Percentiles rank a stretch among this genome's conserved stretches.
phyloP scores from a whole-genome alignment of 306 rosid genomes.

The Styphnolobium japonicum region DNA sequence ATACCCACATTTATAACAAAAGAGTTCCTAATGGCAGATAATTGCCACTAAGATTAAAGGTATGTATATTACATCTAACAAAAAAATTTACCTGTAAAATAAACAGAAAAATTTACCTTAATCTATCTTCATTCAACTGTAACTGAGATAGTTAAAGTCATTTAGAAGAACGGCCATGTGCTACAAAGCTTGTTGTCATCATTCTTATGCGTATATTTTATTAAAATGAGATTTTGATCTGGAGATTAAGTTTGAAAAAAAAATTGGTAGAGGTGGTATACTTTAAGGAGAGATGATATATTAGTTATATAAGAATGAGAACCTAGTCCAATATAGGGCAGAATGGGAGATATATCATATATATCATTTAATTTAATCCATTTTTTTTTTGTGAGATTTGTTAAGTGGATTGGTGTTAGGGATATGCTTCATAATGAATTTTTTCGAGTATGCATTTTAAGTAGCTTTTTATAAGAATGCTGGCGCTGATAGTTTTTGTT shows the following conservation, averaged over 20 bases:
- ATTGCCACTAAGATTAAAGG: slow-evolving; percentile 15
- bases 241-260: neutral
- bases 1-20: slow-evolving; percentile 1
- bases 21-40: neutral
- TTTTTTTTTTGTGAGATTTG: neutral
- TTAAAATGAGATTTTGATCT: neutral
- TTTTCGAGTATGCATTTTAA: neutral
- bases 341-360: neutral
- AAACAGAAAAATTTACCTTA: neutral
- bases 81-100: neutral
- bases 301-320: neutral
- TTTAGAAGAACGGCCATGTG: neutral
- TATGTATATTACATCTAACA: neutral
- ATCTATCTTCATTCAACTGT: slow-evolving; percentile 4
- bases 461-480: slow-evolving; percentile 10
- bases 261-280: slow-evolving; percentile 1
- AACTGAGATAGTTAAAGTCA: slow-evolving; percentile 4
- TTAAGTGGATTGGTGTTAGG: slow-evolving; percentile 2
- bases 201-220: neutral
- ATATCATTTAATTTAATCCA: slow-evolving; percentile 2
- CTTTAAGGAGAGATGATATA: neutral
- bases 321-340: neutral
- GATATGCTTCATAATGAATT: neutral
- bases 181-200: neutral
- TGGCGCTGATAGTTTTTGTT: neutral